phyloP scores from a whole-genome alignment of 1,139 yeast species.

The Candida pseudocylindracea region DNA sequence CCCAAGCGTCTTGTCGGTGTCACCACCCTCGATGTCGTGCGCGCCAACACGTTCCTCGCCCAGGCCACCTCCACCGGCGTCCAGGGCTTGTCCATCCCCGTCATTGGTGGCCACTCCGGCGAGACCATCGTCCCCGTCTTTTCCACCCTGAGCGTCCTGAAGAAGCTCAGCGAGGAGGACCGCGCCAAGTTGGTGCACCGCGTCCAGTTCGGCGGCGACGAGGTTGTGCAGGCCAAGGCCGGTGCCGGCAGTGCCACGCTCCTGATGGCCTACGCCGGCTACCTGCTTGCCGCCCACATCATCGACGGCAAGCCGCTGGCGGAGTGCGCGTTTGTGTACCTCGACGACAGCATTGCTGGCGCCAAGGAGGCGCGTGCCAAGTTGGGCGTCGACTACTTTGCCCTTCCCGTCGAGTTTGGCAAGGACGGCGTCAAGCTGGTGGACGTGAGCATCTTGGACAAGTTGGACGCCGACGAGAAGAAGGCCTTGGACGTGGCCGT shows the following conservation, averaged over 20 bases:
- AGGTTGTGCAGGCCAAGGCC: constrained; percentile 54
- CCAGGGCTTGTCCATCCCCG: constrained; percentile 24
- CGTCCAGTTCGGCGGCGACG: constrained; percentile 64
- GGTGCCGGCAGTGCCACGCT: constrained; percentile 65
- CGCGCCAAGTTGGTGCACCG: constrained; percentile 27
- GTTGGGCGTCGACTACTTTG: constrained; percentile 24
- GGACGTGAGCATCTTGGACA: constrained; percentile 16
- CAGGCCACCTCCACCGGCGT: constrained; percentile 15
- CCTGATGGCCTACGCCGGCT: constrained; percentile 63
- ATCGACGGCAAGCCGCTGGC: constrained; percentile 22
- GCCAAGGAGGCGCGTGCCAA: constrained; percentile 19
- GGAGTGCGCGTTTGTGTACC: constrained; percentile 38
- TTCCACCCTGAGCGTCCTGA: constrained; percentile 9
- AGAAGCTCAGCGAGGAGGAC: constrained; percentile 11
- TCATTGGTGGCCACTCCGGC: constrained; percentile 62
- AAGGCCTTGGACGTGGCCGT: constrained; percentile 27
- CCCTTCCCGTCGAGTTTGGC: constrained; percentile 34
- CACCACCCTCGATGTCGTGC: constrained; percentile 46
- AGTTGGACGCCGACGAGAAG: constrained; percentile 17
- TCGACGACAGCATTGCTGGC: constrained; percentile 24
- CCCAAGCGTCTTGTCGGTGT: constrained; percentile 50
- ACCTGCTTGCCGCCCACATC: constrained; percentile 34
- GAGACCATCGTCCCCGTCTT: constrained; percentile 44
- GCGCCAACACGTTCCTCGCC: constrained; percentile 31
- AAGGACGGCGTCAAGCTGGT: constrained; percentile 20